Evolutionary conservation across 2,329 filamentous ascomycete species (phyloP), one percentile per base, ranked within the genome.

Genomic region (Mollisia scopiformis): DNA sequence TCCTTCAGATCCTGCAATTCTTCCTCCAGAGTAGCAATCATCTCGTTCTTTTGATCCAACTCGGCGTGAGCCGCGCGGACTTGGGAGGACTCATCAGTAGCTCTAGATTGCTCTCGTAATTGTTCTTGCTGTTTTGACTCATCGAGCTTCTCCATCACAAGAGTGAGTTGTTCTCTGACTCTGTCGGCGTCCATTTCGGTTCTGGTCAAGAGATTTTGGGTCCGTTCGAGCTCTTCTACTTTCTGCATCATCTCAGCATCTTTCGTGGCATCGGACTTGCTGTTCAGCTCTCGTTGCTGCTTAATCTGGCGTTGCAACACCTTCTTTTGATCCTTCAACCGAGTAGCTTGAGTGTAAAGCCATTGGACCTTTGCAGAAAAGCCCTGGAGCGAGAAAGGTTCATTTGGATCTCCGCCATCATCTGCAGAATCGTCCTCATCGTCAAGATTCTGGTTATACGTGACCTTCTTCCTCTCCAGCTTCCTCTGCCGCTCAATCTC

Each of bases 281-380:
- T 93, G 77, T 96, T 96, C 59, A 97, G 84, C 72, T 96, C 92
- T 61, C 93, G 90, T 76, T 98, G 94, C 74, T 98, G 93, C 77
- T 96, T 94, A 71, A 97, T 94, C 74, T 98, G 93, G 46, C 93
- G 87, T 71, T 94, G 90, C 8, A 98, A 82, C 23, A 97, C 93
- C 52, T 87, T 86, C 73, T 97, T 96, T 73, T 98, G 93, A 69
- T 97, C 91, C 63, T 91, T 88, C 35, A 97, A 80, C 21, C 85
- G 85, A 19, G 88, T 89, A n/a, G 92, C 85, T 61, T 92, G 90
- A 41, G 83, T 82, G 72, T 93, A 92, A 4, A 97, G 79, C 77
- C 87, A 90, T 69, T 93, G 89, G 0, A 98, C 87, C 70, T 91
- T 92, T 8, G 85, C 80, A 16, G 88, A 89, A 74, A 98, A 96